Conservation (phyloP, 202 grass and related monocot species). For the Schoenoplectus triqueter region DNA sequence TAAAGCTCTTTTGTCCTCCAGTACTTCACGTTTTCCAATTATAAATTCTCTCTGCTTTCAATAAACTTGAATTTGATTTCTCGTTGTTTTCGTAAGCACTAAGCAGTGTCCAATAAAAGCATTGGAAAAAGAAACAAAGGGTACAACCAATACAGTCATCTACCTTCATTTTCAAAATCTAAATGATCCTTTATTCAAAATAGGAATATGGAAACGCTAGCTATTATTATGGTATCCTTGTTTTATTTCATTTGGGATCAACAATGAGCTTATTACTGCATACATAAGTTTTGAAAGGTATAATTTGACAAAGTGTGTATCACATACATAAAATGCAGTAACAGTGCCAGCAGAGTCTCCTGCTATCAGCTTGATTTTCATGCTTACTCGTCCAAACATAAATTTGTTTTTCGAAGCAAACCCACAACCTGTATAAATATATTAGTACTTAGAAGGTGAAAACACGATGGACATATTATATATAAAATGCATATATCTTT, state of each 20-base stretch:
- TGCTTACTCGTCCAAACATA: conserved; percentile 50
- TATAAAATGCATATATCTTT: background rate
- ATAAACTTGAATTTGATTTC: conserved; percentile 7
- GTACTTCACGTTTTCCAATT: background rate
- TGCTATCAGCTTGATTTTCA: conserved; percentile 55
- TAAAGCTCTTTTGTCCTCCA: background rate
- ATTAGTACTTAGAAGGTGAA: background rate
- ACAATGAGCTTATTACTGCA: background rate
- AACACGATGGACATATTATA: background rate
- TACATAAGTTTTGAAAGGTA: background rate
- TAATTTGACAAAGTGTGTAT: background rate
- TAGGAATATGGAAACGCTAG: background rate
- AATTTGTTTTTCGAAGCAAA: conserved; percentile 53
- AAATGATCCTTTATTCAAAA: background rate
- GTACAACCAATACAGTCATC: background rate
- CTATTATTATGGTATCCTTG: background rate
- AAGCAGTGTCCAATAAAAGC: background rate
- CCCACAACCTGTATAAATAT: conserved; percentile 43
- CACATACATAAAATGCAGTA: conserved; percentile 50
- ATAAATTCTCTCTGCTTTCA: conserved; percentile 5
- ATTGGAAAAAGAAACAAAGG: background rate
- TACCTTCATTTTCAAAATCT: background rate
- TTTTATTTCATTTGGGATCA: background rate
- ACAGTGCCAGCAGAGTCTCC: conserved; percentile 54
- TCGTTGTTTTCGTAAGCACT: background rate